Evolutionary conservation across 2,329 filamentous ascomycete genomes (phyloP), one percentile per base, ranked within the genome.

Genomic region (Fusarium hostae): DNA sequence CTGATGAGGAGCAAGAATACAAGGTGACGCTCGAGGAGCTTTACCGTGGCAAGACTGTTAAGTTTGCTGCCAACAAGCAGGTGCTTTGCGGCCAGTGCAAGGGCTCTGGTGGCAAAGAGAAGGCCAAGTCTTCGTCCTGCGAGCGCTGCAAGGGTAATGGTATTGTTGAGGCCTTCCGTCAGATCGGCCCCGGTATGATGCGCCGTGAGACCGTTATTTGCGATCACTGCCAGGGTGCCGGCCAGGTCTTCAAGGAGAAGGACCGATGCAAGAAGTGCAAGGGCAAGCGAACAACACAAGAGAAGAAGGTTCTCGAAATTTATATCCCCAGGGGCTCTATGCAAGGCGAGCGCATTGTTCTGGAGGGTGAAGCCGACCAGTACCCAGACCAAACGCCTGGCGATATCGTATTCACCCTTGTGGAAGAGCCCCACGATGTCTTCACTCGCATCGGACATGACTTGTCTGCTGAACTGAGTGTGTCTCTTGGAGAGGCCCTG

Each of bases 211-310:
- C 91, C 10, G 90, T 95, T 40, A 82, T 91, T 39, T 99, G 96
- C 82, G 91, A 92, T 76, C 91, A 92, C 77, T 99, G 96, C 83
- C 87, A 91, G 66, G 95, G 95, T 37, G 88, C 90, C n/a, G 96
- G 96, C 9, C 90, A 91, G 78, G 90, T 95, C 78, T 97, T 91
- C 84, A 95, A 95, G 82, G 94, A 97, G 79, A 98, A 98, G 86
- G 96, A 99, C 79, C 94, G 94, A 79, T 99, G 96, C 87, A 97
- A 97, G 87, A 98, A 96, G 86, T 99, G 96, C 89, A 98, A 98
- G 84, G 96, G 96, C 78, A 93, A 93, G 81, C 89, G 94, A 70
- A 94, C 94, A 18, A 90, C 90, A 47, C 92, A 94, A 77, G 93
- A 96, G 82, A 96, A 93, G 82, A 99, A 98, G 85, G 93, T 95